A percentile compares a stretch with the other conserved stretches of the same genome.
These are phyloP conservation scores for Ceratocystis variospora DNA, from an alignment of 2,329 filamentous ascomycete species.

Conservation along the genomic window DNA sequence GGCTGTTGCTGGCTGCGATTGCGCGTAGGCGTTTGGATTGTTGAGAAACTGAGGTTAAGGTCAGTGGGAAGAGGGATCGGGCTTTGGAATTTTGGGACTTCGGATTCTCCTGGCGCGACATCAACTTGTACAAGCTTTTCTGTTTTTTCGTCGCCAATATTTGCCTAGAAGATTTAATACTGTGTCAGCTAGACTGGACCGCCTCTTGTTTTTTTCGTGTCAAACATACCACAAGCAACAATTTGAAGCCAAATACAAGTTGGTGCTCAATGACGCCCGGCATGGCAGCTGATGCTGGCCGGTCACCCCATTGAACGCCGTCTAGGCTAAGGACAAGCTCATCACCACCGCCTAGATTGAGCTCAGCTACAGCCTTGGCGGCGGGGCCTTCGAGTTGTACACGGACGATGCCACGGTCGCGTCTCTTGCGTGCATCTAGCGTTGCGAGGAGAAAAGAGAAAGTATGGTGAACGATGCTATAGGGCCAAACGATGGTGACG, in stretches of 20 bases:
- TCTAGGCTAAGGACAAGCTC: slow-evolving; percentile 54
- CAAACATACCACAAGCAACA: slow-evolving; percentile 34
- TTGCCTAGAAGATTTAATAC: neutral
- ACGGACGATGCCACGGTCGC: slow-evolving; percentile 65
- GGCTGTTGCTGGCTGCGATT: slow-evolving; percentile 17
- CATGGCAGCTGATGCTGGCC: slow-evolving; percentile 34
- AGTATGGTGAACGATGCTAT: slow-evolving; percentile 60
- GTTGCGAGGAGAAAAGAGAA: slow-evolving; percentile 74
- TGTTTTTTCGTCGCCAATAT: slow-evolving; percentile 11
- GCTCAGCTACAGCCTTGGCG: slow-evolving; percentile 54
- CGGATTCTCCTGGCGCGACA: slow-evolving; percentile 21
- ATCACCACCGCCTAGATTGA: slow-evolving; percentile 65
- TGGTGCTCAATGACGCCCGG: slow-evolving; percentile 46
- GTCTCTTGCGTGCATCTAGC: slow-evolving; percentile 66
- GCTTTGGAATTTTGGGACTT: slow-evolving; percentile 21
- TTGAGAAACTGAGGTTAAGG: slow-evolving; percentile 12
- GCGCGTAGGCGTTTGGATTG: slow-evolving; percentile 20
- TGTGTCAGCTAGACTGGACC: neutral
- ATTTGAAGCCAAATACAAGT: slow-evolving; percentile 38
- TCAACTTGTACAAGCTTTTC: slow-evolving; percentile 41
- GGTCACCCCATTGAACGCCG: slow-evolving; percentile 52
- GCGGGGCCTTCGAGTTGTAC: slow-evolving; percentile 58
- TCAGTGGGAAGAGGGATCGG: slow-evolving; percentile 15
- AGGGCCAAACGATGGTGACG: slow-evolving; percentile 83
- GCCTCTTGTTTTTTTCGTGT: neutral